Evolutionary conservation across 352 stramenopile species (phyloP).

Genomic region (Phytophthora colocasiae): DNA sequence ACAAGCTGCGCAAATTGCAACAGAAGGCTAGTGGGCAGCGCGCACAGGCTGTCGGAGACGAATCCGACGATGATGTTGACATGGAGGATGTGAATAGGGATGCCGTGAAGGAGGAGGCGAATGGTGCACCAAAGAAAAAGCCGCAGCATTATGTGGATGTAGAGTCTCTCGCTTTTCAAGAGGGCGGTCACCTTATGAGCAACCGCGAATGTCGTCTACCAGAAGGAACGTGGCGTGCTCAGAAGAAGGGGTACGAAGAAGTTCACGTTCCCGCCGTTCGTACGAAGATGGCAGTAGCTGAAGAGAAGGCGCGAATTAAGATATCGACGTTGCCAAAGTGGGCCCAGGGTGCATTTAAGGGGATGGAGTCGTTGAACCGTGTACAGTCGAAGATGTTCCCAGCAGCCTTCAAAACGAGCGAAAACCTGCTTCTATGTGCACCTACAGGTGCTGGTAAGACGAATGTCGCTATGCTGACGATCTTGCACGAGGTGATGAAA

Average conservation of each 20-base stretch:
- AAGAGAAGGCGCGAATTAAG: slow-evolving; percentile 84
- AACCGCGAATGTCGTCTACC: slow-evolving; percentile 98
- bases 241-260: slow-evolving; percentile 99
- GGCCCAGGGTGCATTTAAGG: slow-evolving; percentile 95
- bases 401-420: slow-evolving; percentile 91
- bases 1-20: slow-evolving; percentile 82
- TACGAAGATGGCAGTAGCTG: slow-evolving; percentile 69
- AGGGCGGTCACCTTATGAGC: slow-evolving; percentile 97
- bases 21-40: slow-evolving; percentile 48
- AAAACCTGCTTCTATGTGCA: slow-evolving; percentile 99
- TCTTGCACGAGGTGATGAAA: slow-evolving; percentile 98
- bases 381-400: slow-evolving; percentile 99
- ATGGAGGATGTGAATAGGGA: slow-evolving; percentile 51
- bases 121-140: slow-evolving; percentile 54
- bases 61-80: slow-evolving; percentile 58
- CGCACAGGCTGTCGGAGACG: slow-evolving; percentile 20
- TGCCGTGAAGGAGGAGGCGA: slow-evolving; percentile 21
- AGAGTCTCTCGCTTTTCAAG: slow-evolving; percentile 94
- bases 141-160: slow-evolving; percentile 94
- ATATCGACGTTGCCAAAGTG: slow-evolving; percentile 96
- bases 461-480: slow-evolving; percentile 98
- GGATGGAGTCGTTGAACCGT: slow-evolving; percentile 98
- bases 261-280: slow-evolving; percentile 98
- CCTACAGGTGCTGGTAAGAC: slow-evolving; percentile 99
- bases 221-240: slow-evolving; percentile 96